Base-by-base conservation (phyloP, 495 filamentous ascomycete species). In the Neurospora sp. region DNA sequence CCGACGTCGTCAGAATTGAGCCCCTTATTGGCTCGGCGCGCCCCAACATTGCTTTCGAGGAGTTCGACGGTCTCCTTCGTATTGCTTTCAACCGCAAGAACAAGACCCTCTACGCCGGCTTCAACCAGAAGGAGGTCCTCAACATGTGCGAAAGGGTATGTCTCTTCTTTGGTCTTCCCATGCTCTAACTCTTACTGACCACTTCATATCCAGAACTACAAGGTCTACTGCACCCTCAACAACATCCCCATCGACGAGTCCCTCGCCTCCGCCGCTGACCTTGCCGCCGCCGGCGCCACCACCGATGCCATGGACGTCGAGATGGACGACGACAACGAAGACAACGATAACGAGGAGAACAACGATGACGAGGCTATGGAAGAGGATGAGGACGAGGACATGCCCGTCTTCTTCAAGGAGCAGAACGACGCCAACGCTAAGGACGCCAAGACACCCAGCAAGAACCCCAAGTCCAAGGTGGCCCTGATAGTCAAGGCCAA, bases 41-140 rank as follows among this genome's bases (percentile, higher is more conserved):
- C 27, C 96, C 95, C 66, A 89, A 92, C 73, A 92, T 97, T 70
- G 92, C 90, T 76, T 98, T 95, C 80, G 93, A 79, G 70, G 95
- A 98, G 82, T 98, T 94, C 90, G 95, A 98, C 80, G 95, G 95
- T 0, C 84, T 98, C 74, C 79, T 98, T 76, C 82, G 95, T 70
- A 90, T 98, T 42, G 90, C 88, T 70, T 98, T 98, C 71, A 82
- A 83, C 76, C 81, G 80, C 37, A 91, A 91, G 80, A 88, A 88
- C 77, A 84, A 85, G 73, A 96, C 93, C 12, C 84, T 98, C 42
- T 86, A 93, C 37, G 90, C 93, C 5, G 87, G 85, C 54, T 86
- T 97, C 60, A 90, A 90, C 5, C 92, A 90, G 31, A 91, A 87
- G 71, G 92, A 90, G 54, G 91, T 98, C 20, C 87, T 97, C 83